Percentiles rank a stretch among this genome's conserved stretches.
Conservation (phyloP, 495 filamentous ascomycete species). For the Xylaria grammica region DNA sequence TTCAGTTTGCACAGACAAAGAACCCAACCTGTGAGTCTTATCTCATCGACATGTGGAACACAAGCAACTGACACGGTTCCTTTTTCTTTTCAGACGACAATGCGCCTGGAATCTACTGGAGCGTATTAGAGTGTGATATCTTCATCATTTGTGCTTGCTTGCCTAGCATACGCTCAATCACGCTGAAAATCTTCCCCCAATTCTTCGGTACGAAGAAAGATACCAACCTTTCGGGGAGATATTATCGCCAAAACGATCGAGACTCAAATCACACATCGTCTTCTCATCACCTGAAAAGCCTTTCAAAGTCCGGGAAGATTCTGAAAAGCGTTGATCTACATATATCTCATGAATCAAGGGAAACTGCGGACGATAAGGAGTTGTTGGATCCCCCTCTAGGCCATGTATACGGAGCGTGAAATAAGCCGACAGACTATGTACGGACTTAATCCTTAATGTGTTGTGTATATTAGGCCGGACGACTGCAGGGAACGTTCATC, state of each 20-base stretch:
- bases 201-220: constrained; percentile 7
- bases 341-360: constrained; percentile 1
- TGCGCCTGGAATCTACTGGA: constrained; percentile 29
- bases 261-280: background rate
- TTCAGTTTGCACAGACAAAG: constrained; percentile 24
- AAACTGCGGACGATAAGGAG: constrained; percentile 5
- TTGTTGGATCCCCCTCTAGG: background rate
- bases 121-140: constrained; percentile 37
- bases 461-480: background rate
- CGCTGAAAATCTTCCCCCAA: constrained; percentile 7
- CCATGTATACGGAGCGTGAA: constrained; percentile 10
- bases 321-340: constrained; percentile 16
- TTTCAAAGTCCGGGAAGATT: constrained; percentile 4
- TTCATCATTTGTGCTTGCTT: constrained; percentile 40
- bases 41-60: background rate
- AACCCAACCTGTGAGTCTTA: constrained; percentile 19
- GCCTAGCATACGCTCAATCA: constrained; percentile 36
- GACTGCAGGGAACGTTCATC: too few species aligned
- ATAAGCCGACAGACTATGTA: background rate
- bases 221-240: background rate
- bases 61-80: background rate
- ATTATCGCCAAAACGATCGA: constrained; percentile 8
- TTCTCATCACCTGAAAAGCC: constrained; percentile 3
- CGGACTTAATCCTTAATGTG: background rate
- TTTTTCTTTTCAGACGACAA: background rate